Base-by-base conservation (phyloP, 2,329 filamentous ascomycete species). In the Colletotrichum siamense region DNA sequence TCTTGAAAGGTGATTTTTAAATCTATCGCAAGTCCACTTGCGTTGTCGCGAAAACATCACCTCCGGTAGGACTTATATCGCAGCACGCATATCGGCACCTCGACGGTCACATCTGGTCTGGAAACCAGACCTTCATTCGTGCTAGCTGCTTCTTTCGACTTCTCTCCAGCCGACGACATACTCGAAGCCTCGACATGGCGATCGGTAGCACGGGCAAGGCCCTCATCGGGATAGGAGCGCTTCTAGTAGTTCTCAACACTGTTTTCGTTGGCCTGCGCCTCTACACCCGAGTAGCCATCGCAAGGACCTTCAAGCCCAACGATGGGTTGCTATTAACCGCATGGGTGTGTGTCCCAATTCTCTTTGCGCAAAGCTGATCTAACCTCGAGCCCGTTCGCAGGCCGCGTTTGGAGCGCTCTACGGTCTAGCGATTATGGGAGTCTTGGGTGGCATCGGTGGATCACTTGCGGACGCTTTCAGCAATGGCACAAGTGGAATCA, bases 401-500 rank as follows among this genome's bases (percentile, higher is more conserved):
- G 69, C 24, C 52, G 73, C 73, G 6, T 75, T 39, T 22, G 73
- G 18, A 22, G 73, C 62, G 4, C 73, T 75, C 24, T 75, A 72
- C 36, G 73, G 16, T 55, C 59, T 75, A 24, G 7, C 66, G 9
- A 24, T 75, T 3, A 3, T 67, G 9, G 73, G 68, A 6, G 73
- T 75, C 22, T 34, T 66, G 18, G 73, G 73, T 9, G 73, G 73
- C 28, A 75, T 75, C 4, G 73, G 73, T 10, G 73, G 73, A 2
- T 18, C 34, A 15, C 22, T 66, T 9, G 12, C 34, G 22, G 15
- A 66, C 10, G 24, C 69, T 3, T 62, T 28, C 9, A 52, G 71
- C n/a, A 13, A 49, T 16, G 73, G 73, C 8, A 32, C 71, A 8
- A 12, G 39, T 52, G 44, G 44, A 9, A 52, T 52, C 4, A 32